Conservation (phyloP, 2,329 filamentous ascomycete species). For the Westerdykella aurantiaca region DNA sequence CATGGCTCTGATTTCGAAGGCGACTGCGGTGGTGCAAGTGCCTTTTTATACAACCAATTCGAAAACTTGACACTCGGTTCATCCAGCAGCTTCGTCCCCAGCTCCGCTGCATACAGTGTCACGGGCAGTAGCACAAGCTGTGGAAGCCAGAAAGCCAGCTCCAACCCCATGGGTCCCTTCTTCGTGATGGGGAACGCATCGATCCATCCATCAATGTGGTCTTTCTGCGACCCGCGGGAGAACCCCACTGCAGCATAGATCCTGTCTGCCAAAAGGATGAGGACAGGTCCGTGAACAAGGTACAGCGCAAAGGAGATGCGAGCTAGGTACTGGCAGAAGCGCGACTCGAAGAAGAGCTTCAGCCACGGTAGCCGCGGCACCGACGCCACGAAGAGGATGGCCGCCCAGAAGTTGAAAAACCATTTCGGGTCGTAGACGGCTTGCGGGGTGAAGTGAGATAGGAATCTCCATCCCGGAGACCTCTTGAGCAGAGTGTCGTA, state of each 20-base stretch:
- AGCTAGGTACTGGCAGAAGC: conserved; percentile 51
- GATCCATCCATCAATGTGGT: conserved; percentile 53
- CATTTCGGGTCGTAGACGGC: conserved; percentile 62
- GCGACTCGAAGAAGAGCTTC: conserved; percentile 44
- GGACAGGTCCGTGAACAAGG: conserved; percentile 51
- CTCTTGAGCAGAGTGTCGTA: conserved; percentile 48
- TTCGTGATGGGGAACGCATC: conserved; percentile 52
- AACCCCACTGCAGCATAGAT: conserved; percentile 59
- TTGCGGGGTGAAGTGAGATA: conserved; percentile 59
- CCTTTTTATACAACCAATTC: conserved; percentile 50
- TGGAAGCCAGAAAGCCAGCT: conserved; percentile 54
- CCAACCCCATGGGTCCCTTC: conserved; percentile 55
- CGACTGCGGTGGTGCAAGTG: no score
- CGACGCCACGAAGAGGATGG: conserved; percentile 51
- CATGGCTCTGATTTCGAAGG: no score
- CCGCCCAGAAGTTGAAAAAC: conserved; percentile 61
- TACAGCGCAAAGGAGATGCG: conserved; percentile 55
- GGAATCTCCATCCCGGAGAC: conserved; percentile 56
- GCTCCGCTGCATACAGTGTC: conserved; percentile 29
- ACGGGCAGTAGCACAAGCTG: conserved; percentile 47
- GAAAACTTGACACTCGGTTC: conserved; percentile 51
- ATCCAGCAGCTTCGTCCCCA: conserved; percentile 33
- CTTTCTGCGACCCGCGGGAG: conserved; percentile 44
- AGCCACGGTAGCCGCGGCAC: conserved; percentile 52
- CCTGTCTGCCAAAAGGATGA: conserved; percentile 46